phyloP scores from a whole-genome alignment of 352 stramenopile species.

The Globisporangium irregulare region DNA sequence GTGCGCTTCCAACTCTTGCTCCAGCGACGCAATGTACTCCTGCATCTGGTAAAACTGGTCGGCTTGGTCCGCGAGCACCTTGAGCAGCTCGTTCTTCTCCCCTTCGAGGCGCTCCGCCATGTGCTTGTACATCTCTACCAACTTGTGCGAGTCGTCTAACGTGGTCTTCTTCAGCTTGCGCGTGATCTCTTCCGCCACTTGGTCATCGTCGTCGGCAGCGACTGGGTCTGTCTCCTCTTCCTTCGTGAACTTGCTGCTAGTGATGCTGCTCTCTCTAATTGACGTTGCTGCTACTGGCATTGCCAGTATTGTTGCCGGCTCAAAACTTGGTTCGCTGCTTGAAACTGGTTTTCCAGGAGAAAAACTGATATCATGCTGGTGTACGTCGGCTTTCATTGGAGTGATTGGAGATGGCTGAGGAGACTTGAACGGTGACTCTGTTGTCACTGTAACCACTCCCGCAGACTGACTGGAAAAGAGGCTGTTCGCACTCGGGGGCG shows the following conservation, averaged over 20 bases:
- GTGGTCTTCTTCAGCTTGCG: constrained; percentile 28
- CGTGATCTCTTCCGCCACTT: neutral
- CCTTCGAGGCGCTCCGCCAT: constrained; percentile 71
- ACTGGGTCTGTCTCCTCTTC: constrained; percentile 11
- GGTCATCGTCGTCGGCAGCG: constrained; percentile 8
- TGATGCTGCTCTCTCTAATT: neutral
- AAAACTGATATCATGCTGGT: neutral
- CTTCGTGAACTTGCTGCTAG: neutral
- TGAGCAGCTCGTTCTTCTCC: constrained; percentile 74
- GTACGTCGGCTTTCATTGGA: neutral
- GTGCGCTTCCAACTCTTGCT: constrained; percentile 48
- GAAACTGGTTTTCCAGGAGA: constrained; percentile 1
- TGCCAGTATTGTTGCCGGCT: constrained; percentile 7
- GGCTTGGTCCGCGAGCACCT: constrained; percentile 61
- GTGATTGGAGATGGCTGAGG: neutral
- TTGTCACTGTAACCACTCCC: neutral
- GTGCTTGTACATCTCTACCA: constrained; percentile 85
- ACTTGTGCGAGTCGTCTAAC: constrained; percentile 52
- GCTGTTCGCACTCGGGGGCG: constrained; percentile 29
- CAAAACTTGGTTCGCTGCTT: constrained; percentile 28
- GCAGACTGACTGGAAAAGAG: constrained; percentile 30
- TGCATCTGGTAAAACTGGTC: constrained; percentile 79
- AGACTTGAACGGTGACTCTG: neutral
- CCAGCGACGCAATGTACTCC: constrained; percentile 69
- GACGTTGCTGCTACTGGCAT: neutral